Conservation (phyloP, 2,329 filamentous ascomycete genomes). For the Cylindrodendrum hubeiense region DNA sequence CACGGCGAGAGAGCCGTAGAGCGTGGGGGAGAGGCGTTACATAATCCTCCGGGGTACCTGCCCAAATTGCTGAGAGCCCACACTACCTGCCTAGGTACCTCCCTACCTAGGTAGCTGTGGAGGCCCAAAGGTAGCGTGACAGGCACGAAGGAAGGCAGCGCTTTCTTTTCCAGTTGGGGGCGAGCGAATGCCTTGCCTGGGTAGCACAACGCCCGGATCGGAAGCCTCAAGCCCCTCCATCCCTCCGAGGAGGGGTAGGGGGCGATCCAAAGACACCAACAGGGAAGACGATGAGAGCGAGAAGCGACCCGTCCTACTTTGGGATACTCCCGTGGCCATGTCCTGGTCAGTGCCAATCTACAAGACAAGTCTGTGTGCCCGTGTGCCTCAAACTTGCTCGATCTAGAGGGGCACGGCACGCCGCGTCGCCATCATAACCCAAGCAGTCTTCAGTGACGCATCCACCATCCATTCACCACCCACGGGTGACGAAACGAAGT, state of each 20-base stretch:
- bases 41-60: neutral
- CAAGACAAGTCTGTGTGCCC: neutral
- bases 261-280: neutral
- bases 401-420: constrained; percentile 14
- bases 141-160: neutral
- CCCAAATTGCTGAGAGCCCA: neutral
- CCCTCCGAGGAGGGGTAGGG: neutral
- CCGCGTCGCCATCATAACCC: neutral
- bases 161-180: neutral
- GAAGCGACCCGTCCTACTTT: constrained; percentile 6
- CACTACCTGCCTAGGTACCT: neutral
- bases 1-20: constrained; percentile 19
- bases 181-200: too few species aligned
- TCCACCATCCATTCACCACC: neutral
- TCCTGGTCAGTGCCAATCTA: constrained; percentile 10
- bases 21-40: constrained; percentile 29
- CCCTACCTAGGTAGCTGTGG: too few species aligned
- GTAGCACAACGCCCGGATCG: neutral
- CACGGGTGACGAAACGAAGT: constrained; percentile 13
- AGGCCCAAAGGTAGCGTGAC: neutral
- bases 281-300: neutral
- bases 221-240: neutral
- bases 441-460: neutral
- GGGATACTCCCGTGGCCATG: constrained; percentile 9
- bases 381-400: neutral